Evolutionary conservation across 176 grass and related monocot genomes (phyloP).

Genomic region (Pharus latifolius): DNA sequence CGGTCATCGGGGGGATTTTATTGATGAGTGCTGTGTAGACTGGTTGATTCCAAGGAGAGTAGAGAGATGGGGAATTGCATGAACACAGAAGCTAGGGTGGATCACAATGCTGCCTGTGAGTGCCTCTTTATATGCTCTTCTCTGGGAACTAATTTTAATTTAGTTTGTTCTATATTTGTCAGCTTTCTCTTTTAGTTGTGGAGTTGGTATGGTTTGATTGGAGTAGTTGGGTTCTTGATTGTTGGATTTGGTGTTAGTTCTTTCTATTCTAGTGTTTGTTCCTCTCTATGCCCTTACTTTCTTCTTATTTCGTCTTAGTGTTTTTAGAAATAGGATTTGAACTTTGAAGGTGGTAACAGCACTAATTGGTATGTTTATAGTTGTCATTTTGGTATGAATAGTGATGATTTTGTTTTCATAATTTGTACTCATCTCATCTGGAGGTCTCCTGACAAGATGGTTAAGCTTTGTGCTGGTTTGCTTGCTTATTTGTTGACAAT

Average conservation of each 20-base stretch:
- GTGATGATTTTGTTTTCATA: no score
- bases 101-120: slow-evolving; percentile 41
- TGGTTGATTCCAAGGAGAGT: background rate
- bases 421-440: background rate
- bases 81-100: slow-evolving; percentile 20
- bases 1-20: background rate
- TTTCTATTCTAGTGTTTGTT: background rate
- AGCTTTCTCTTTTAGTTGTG: background rate
- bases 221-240: background rate
- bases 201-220: slow-evolving; percentile 1
- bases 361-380: background rate
- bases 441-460: no score
- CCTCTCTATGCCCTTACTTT: background rate
- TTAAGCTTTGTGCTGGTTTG: no score
- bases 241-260: background rate
- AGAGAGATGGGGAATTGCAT: slow-evolving; percentile 75
- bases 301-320: background rate
- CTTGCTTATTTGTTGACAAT: background rate
- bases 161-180: background rate
- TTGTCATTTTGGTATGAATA: no score
- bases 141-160: background rate
- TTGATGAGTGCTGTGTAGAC: background rate
- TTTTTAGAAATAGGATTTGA: background rate
- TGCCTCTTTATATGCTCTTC: background rate
- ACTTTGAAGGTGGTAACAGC: background rate